Base-by-base conservation (phyloP, 345 rosid species). In the Excoecaria cochinchinensis region DNA sequence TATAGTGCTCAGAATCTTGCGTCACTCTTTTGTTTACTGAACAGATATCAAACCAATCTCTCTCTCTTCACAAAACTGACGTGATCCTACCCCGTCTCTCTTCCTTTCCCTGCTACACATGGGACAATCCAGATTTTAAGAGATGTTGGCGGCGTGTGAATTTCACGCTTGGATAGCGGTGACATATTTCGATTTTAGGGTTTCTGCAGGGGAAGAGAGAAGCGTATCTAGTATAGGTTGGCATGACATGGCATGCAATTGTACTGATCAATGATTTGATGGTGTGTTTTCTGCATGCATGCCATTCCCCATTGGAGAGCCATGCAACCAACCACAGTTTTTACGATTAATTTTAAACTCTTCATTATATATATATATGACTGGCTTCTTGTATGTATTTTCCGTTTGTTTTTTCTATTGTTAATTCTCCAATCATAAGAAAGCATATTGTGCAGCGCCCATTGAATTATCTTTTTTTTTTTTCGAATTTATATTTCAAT, bases 21-120 rank as follows among this genome's bases (percentile, higher is more conserved):
- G 90, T 86, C 88, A 85, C 82, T 75, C 61, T 69, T 60, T 64
- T 69, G 38, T 58, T 55, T 69, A 2, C 61, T 52, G 69, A 48
- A 5, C 10, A 8, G 15, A 8, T 13, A 59, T n/a, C 12, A 42
- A 6, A 44, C 16, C 40, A 15, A 17, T 25, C 52, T 17, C 42
- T 46, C 53, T 17, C 56, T 14, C 40, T 55, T 50, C 58, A 31
- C 1, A 31, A 31, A 31, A 5, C 48, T 25, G 53, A 71, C 44
- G 52, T 71, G 66, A 58, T 25, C 31, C 65, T 56, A n/a, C 2
- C 24, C 16, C 40, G 8, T 9, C 19, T 36, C 5, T 14, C 57
- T 53, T 5, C 7, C 57, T 14, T 17, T 53, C 57, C 14, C 21
- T 13, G 16, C 21, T 16, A 15, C 38, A 15, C 40, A 25, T 25